phyloP scores from a whole-genome alignment of 805 yeast species.

The Candida endomychidarum region DNA sequence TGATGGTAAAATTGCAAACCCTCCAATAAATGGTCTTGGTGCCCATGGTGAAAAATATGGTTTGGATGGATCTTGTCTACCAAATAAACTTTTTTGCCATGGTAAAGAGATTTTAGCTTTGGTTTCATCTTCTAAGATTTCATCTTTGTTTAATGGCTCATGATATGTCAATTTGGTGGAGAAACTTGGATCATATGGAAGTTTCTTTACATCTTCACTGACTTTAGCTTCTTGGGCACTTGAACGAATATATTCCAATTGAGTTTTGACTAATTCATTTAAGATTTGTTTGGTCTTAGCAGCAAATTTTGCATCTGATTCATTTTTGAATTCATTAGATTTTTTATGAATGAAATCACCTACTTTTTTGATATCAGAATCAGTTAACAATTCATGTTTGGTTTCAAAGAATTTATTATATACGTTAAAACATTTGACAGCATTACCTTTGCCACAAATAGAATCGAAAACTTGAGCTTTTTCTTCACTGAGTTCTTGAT shows the following conservation, averaged over 20 bases:
- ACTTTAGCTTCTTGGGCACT: constrained; percentile 26
- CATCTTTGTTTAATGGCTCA: constrained; percentile 42
- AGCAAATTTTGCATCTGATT: constrained; percentile 32
- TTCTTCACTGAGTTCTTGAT: constrained; percentile 17
- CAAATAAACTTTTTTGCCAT: constrained; percentile 77
- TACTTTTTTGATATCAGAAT: constrained; percentile 22
- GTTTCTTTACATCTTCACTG: constrained; percentile 24
- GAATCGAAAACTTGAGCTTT: constrained; percentile 29
- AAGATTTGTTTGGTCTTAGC: constrained; percentile 35
- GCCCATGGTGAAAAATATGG: constrained; percentile 96
- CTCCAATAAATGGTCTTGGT: constrained; percentile 90
- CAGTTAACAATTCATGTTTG: constrained; percentile 24
- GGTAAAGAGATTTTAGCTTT: constrained; percentile 59
- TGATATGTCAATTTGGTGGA: constrained; percentile 31
- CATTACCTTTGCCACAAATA: constrained; percentile 31
- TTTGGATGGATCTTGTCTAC: constrained; percentile 73
- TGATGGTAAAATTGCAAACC: constrained; percentile 87
- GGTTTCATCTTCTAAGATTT: constrained; percentile 50
- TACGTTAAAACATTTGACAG: constrained; percentile 34
- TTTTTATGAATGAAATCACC: constrained; percentile 31
- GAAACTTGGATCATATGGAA: constrained; percentile 30
- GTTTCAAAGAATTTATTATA: constrained; percentile 29
- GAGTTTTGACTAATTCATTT: constrained; percentile 35
- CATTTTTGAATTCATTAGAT: constrained; percentile 31
- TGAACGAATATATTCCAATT: constrained; percentile 33